Base-by-base conservation (phyloP, 768 basidiomycete species). In the Rhizopogon rudus region DNA sequence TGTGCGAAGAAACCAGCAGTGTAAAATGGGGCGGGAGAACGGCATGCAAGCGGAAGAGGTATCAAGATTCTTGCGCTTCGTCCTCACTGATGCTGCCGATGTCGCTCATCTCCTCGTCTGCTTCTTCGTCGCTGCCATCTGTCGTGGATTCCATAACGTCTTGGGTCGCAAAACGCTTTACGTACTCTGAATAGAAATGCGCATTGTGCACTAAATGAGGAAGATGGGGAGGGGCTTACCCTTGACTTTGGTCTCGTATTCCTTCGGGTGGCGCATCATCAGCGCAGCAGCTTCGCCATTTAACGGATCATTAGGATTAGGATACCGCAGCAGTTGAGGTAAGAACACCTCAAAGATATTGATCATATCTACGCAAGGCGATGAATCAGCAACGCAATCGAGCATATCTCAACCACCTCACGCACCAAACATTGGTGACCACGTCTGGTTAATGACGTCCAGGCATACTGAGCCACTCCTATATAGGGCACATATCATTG, bases 361-460 rank as follows among this genome's bases (percentile, higher is more conserved):
- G 77, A 98, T 92, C 89, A 98, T 95, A 73, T 98, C 96, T 98
- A 65, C 49, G 44, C 22, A 49, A 25, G 5, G 33, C 20, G 20
- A 22, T 17, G 31, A n/a, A 28, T 53, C 43, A 52, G 48, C 16
- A 45, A 41, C 22, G 13, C 39, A 7, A 9, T 60, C 48, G 37
- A 29, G 7, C 5, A 25, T 37, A 44, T 33, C 9, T 28, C 46
- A 13, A 49, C 51, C 40, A 10, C n/a, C 37, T 49, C 48, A 77
- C 88, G 68, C 68, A 95, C 94, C 94, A 68, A 97, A 99, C 97
- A 99, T 98, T 2, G 97, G 97, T 41, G 97, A 98, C 97, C 97
- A 99, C 14, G 96, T 97, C 76, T 98, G 95, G 69, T 98, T 98
- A 71, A 98, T 98, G 41, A 98, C 97, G 71, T 98, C 97, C 60